A percentile compares a stretch with the other conserved stretches of the same genome.
These are phyloP conservation scores for Typha latifolia DNA, from an alignment of 176 grass and related monocot species.

Conservation along the genomic window DNA sequence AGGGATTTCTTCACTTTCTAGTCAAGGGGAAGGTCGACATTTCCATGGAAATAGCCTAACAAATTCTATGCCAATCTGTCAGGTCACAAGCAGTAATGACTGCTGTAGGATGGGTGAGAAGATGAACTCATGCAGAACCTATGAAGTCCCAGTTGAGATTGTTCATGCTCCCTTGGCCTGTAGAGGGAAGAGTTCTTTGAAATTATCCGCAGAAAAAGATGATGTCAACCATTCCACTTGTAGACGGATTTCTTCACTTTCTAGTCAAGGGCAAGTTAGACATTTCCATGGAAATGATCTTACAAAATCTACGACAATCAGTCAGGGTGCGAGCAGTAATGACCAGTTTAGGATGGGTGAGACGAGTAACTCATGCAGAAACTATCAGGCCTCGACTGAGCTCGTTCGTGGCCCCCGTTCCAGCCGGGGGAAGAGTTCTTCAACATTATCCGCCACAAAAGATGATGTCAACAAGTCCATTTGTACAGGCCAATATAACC, in stretches of 20 bases:
- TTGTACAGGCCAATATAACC: constrained; percentile 12
- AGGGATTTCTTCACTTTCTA: background rate
- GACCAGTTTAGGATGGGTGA: constrained; percentile 18
- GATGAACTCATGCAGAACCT: too few species aligned
- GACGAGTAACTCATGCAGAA: constrained; percentile 22
- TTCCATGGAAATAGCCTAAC: background rate
- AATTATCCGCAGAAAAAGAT: too few species aligned
- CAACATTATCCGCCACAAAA: constrained; percentile 17
- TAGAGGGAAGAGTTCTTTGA: too few species aligned
- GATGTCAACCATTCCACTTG: background rate
- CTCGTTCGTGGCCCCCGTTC: constrained; percentile 37
- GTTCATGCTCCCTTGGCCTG: too few species aligned
- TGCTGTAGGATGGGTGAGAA: too few species aligned
- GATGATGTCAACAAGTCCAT: constrained; percentile 23
- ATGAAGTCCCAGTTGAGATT: too few species aligned
- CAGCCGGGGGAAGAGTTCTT: constrained; percentile 24
- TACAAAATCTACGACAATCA: constrained; percentile 8
- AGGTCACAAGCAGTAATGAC: too few species aligned
- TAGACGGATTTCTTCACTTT: background rate
- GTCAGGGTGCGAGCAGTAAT: constrained; percentile 9
- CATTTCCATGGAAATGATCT: constrained; percentile 20
- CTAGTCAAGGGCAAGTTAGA: constrained; percentile 16
- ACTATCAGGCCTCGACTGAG: constrained; percentile 20
- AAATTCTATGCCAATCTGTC: too few species aligned
- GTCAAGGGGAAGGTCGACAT: background rate